Conservation (phyloP, 1,284 basidiomycete species). For the Leccinum griseonigrum region DNA sequence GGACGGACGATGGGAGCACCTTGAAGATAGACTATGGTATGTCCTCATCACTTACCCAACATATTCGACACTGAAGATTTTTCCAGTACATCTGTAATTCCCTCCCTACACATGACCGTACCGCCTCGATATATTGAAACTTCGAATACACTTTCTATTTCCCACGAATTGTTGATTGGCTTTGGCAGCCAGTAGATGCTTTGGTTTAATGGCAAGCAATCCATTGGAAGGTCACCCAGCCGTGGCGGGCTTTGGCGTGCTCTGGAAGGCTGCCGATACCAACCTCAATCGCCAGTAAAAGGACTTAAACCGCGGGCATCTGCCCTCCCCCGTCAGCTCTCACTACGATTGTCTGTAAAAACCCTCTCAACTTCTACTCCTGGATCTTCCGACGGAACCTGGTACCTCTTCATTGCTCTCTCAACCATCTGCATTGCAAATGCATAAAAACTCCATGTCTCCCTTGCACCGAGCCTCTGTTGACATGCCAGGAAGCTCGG, state of each 20-base stretch:
- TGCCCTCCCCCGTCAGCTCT: neutral
- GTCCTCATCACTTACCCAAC: neutral
- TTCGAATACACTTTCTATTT: neutral
- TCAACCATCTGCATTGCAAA: neutral
- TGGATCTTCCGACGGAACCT: neutral
- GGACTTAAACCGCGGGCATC: slow-evolving; percentile 4
- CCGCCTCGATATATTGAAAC: neutral
- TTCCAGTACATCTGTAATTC: neutral
- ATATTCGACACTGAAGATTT: neutral
- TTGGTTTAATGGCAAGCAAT: neutral
- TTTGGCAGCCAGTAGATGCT: slow-evolving; percentile 6
- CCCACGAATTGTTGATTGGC: slow-evolving; percentile 11
- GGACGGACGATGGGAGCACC: no score
- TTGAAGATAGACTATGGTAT: slow-evolving; percentile 1
- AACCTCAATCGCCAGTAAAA: neutral
- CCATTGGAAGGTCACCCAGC: neutral
- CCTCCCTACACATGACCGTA: neutral
- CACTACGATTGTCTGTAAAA: neutral
- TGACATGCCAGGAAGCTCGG: neutral
- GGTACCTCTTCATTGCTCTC: neutral
- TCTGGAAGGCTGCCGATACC: slow-evolving; percentile 14
- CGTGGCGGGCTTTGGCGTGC: neutral
- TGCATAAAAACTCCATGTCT: neutral
- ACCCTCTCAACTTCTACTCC: neutral
- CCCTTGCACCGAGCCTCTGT: neutral